phyloP scores from a whole-genome alignment of 371 early-diverging fungal genomes.

The Mucor sp. region DNA sequence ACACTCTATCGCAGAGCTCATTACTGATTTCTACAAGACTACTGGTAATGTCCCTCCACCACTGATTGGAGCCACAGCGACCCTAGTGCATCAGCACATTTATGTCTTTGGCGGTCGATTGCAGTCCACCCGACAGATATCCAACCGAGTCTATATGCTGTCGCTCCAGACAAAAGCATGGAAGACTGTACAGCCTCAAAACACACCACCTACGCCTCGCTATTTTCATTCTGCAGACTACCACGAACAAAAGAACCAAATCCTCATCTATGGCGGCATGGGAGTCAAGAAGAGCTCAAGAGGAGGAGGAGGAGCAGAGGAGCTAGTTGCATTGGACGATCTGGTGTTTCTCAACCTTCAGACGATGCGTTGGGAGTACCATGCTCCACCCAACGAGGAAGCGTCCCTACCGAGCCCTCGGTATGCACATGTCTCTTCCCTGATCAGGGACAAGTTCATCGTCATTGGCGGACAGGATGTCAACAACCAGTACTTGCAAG shows the following conservation, averaged over 20 bases:
- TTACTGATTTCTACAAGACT: conserved; percentile 39
- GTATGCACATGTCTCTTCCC: conserved; percentile 68
- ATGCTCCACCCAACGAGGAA: not conserved
- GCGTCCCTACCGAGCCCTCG: conserved; percentile 52
- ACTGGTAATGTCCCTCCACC: conserved; percentile 63
- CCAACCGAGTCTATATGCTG: conserved; percentile 62
- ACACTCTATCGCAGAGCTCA: conserved; percentile 45
- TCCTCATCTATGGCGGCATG: conserved; percentile 65
- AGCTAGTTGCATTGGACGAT: conserved; percentile 54
- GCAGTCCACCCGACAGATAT: conserved; percentile 51
- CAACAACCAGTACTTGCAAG: conserved; percentile 64
- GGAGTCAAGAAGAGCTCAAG: conserved; percentile 17
- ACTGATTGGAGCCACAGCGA: conserved; percentile 66
- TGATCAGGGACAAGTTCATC: conserved; percentile 54
- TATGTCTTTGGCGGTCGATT: conserved; percentile 76
- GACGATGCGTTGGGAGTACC: conserved; percentile 51
- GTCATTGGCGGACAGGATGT: conserved; percentile 77
- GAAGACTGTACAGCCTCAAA: conserved; percentile 34
- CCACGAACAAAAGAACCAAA: conserved; percentile 17
- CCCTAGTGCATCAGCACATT: conserved; percentile 53
- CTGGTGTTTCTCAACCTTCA: conserved; percentile 52
- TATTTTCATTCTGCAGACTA: conserved; percentile 76
- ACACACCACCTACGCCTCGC: conserved; percentile 43
- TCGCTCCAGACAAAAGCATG: conserved; percentile 51
- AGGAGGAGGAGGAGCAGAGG: conserved; percentile 2